Evolutionary conservation across 768 basidiomycete species (phyloP).

Genomic region (Terana coerulea): DNA sequence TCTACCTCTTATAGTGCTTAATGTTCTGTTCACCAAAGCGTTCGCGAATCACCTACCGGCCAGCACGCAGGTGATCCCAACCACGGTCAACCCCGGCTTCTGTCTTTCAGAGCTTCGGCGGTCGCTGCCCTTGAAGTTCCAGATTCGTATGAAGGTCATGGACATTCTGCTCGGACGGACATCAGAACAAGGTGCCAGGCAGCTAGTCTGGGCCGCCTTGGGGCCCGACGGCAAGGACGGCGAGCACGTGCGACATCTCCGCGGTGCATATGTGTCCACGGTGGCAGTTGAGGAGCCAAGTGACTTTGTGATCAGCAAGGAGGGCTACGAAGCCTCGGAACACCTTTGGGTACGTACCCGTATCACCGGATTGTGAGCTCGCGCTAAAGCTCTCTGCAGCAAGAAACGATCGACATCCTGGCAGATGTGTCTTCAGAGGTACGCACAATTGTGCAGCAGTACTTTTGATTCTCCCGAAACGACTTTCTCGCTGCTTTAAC

Average conservation of each 20-base stretch:
- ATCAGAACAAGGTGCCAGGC: slow-evolving; percentile 29
- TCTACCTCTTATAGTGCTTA: slow-evolving; percentile 2
- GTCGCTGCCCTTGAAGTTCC: neutral
- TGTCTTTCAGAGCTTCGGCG: slow-evolving; percentile 11
- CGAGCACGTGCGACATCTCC: slow-evolving; percentile 10
- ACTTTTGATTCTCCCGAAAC: too few species aligned
- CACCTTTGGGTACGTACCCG: slow-evolving; percentile 30
- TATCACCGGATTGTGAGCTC: neutral
- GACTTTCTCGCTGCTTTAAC: too few species aligned
- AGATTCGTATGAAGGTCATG: neutral
- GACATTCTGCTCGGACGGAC: slow-evolving; percentile 3
- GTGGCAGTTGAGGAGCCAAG: slow-evolving; percentile 28
- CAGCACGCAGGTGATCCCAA: neutral
- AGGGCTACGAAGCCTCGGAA: slow-evolving; percentile 27
- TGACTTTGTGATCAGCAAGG: slow-evolving; percentile 29
- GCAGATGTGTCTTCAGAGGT: neutral
- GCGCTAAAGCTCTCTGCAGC: neutral
- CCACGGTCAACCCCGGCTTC: slow-evolving; percentile 7
- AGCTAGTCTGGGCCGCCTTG: slow-evolving; percentile 31
- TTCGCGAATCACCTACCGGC: slow-evolving; percentile 5
- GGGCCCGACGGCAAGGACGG: slow-evolving; percentile 18
- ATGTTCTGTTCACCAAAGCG: slow-evolving; percentile 12
- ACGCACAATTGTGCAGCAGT: neutral
- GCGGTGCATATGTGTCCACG: slow-evolving; percentile 30
- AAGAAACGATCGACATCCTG: slow-evolving; percentile 8